A percentile compares a stretch with the other conserved stretches of the same genome.
phyloP scores from a whole-genome alignment of 2,329 filamentous ascomycete species.

The Pseudocercospora crystallina region DNA sequence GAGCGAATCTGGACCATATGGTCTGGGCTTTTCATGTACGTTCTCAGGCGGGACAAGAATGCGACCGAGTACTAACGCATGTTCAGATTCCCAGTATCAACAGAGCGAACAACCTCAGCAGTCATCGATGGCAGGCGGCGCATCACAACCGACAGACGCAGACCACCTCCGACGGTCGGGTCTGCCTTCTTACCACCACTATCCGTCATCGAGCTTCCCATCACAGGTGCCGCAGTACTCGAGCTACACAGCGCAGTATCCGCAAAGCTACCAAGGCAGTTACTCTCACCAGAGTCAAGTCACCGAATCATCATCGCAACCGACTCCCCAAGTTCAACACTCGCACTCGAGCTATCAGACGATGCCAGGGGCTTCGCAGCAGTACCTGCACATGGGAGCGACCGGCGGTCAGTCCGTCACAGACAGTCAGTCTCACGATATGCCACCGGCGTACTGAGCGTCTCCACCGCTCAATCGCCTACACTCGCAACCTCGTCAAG shows the following conservation, averaged over 20 bases:
- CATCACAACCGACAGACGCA: slow-evolving; percentile 13
- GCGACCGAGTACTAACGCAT: slow-evolving; percentile 2
- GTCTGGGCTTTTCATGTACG: slow-evolving; percentile 37
- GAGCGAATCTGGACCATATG: slow-evolving; percentile 26
- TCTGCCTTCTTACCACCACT: slow-evolving; percentile 29
- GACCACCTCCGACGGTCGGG: slow-evolving; percentile 19
- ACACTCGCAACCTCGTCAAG: too few relatives aligned
- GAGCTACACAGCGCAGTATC: slow-evolving; percentile 21
- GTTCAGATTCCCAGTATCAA: slow-evolving; percentile 26
- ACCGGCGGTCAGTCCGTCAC: neutral
- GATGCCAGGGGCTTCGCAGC: slow-evolving; percentile 8
- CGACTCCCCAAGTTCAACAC: slow-evolving; percentile 1
- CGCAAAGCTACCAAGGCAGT: slow-evolving; percentile 17
- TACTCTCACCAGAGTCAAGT: slow-evolving; percentile 18
- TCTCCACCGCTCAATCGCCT: neutral
- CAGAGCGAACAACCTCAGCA: slow-evolving; percentile 14
- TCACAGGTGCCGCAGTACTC: slow-evolving; percentile 29
- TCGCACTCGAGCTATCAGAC: slow-evolving; percentile 7
- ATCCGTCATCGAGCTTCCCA: slow-evolving; percentile 25
- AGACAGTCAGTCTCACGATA: neutral
- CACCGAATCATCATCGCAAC: slow-evolving; percentile 12
- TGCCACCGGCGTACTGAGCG: slow-evolving; percentile 10
- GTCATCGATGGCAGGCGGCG: slow-evolving; percentile 1
- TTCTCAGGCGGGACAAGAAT: neutral
- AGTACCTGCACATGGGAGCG: slow-evolving; percentile 6